Evolutionary conservation across 306 rosid species (phyloP).

Genomic region (Quercus aquifolioides): DNA sequence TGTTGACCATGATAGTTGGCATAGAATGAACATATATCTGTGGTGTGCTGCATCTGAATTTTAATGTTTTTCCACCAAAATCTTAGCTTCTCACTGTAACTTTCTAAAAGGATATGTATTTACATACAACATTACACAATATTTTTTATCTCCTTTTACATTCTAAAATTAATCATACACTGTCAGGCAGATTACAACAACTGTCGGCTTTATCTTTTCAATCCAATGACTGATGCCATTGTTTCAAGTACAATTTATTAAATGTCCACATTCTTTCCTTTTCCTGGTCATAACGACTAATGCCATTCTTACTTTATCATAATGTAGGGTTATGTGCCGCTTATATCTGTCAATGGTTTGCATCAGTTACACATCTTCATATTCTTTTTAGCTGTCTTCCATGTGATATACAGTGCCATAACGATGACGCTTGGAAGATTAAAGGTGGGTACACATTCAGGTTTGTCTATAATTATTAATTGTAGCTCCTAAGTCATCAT

Average conservation of each 20-base stretch:
- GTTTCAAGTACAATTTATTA: background rate
- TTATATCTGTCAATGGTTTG: conserved; percentile 67
- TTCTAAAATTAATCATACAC: background rate
- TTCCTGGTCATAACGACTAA: background rate
- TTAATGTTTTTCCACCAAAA: too few species aligned
- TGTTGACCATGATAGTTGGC: too few species aligned
- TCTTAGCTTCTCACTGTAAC: too few species aligned
- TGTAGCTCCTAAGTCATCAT: background rate
- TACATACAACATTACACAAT: background rate
- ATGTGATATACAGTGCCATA: conserved; percentile 73
- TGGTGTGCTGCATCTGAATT: too few species aligned
- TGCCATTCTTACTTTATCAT: conserved; percentile 6
- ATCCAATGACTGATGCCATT: background rate
- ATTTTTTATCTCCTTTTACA: background rate
- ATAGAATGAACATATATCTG: too few species aligned
- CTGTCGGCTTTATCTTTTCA: background rate
- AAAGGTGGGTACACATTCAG: conserved; percentile 49
- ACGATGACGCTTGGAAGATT: conserved; percentile 87
- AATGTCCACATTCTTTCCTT: background rate
- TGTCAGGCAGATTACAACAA: background rate
- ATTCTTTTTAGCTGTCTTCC: conserved; percentile 87
- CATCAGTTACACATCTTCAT: conserved; percentile 96
- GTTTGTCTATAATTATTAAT: background rate
- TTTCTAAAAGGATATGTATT: too few species aligned
- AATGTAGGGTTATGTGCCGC: conserved; percentile 61